Base-by-base conservation (phyloP, 2,329 filamentous ascomycete genomes). In the Didymella sp. region DNA sequence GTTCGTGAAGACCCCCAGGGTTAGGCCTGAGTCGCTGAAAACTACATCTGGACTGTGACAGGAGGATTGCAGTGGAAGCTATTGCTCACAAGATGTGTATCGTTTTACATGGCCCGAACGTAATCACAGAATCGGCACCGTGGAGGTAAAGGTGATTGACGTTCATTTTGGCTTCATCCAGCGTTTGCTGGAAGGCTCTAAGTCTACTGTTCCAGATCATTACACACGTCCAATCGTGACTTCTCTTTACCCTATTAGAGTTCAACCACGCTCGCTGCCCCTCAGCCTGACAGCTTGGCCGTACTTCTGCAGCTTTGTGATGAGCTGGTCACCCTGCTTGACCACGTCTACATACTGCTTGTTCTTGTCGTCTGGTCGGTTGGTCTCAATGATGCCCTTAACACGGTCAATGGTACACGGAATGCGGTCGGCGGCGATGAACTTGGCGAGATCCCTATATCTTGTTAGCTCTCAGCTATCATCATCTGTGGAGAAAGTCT, bases 301-400 rank as follows among this genome's bases (percentile, higher is more conserved):
- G 77, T 99, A 99, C 84, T 99, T 99, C 81, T 99, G 95, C 68
- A 99, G 83, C 84, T 99, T 99, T 56, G 95, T 99, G 76, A 99
- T 98, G 62, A 99, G 84, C 79, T 96, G 91, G 78, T 99, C 95
- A 28, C 95, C 95, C 76, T 98, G 95, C 81, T 95, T 95, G 60
- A 99, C 92, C 33, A 98, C 92, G 70, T 99, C 95, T 70, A 93
- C 90, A 79, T 99, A 99, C 81, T 99, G 95, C 85, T 96, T 97
- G 84, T 98, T 98, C 88, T 99, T 99, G 81, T 96, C 93, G 76
- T 98, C 95, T 8, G 94, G 93, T 51, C 95, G 86, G 81, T 97
- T 97, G 41, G 95, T 99, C 84, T 98, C 95, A 71, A 99, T 98
- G 68, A 98, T 90, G 66, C 94, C 95, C 58, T 93, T 91, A 63